Evolutionary conservation across 495 filamentous ascomycete genomes (phyloP).

Genomic region (Podospora pseudocomata): DNA sequence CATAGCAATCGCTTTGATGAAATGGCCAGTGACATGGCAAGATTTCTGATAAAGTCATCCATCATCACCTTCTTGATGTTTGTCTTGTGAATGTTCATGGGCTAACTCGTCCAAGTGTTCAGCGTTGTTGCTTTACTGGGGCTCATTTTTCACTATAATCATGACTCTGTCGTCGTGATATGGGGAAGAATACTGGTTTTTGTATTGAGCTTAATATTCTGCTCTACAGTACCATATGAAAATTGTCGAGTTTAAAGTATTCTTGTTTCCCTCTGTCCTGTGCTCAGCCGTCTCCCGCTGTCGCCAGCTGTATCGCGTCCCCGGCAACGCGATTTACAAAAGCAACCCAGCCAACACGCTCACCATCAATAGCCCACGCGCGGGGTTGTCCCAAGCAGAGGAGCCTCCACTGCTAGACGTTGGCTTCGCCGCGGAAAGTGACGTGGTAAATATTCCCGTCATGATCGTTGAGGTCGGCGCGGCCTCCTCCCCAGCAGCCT

Average conservation of each 20-base stretch:
- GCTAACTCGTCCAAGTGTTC: conserved; percentile 22
- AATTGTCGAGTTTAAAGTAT: neutral
- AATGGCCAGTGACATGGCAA: conserved; percentile 84
- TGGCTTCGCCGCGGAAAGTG: neutral
- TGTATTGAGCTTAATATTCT: too few species aligned
- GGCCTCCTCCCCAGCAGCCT: neutral
- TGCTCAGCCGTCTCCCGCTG: neutral
- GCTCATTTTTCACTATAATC: neutral
- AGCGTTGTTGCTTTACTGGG: neutral
- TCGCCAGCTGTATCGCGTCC: neutral
- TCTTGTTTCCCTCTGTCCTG: neutral
- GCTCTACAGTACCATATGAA: too few species aligned
- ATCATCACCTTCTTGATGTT: conserved; percentile 4
- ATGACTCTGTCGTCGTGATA: neutral
- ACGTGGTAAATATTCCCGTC: neutral
- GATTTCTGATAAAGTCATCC: conserved; percentile 53
- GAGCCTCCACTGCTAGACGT: neutral
- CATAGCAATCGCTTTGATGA: conserved; percentile 93
- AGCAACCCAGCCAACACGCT: neutral
- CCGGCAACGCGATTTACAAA: neutral
- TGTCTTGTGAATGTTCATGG: neutral
- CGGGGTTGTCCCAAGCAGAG: neutral
- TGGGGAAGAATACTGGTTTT: neutral
- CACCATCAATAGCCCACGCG: neutral
- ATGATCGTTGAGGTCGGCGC: neutral